A percentile compares a stretch with the other conserved stretches of the same genome.
These are phyloP conservation scores for Phylloboletellus chloephorus DNA, from an alignment of 1,284 basidiomycete species.

Conservation along the genomic window DNA sequence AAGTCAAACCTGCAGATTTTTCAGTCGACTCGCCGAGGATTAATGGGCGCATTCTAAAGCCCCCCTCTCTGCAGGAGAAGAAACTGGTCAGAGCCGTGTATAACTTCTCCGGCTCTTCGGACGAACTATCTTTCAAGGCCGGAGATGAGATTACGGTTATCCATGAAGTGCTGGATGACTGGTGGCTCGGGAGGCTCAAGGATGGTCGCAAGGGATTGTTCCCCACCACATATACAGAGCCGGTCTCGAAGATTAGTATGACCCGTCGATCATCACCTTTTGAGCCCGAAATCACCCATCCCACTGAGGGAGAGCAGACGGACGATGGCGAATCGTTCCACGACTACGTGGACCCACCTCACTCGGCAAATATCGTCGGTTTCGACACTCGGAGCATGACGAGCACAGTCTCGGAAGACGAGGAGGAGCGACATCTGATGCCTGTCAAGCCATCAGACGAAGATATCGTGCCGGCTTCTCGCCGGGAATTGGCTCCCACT, in stretches of 20 bases:
- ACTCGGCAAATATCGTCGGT: conserved; percentile 23
- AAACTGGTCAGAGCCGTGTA: conserved; percentile 66
- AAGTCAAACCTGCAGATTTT: conserved; percentile 36
- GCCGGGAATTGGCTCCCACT: conserved; percentile 16
- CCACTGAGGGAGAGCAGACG: conserved; percentile 8
- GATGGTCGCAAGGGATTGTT: conserved; percentile 67
- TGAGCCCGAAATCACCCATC: conserved; percentile 8
- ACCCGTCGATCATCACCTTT: conserved; percentile 22
- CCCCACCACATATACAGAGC: conserved; percentile 68
- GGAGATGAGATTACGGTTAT: conserved; percentile 72
- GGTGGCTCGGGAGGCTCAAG: conserved; percentile 77
- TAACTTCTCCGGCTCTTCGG: conserved; percentile 66
- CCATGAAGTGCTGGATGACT: conserved; percentile 74
- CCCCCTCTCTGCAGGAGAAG: conserved; percentile 41
- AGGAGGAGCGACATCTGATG: conserved; percentile 35
- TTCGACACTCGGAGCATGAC: conserved; percentile 42
- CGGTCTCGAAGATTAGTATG: conserved; percentile 29
- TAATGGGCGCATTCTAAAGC: conserved; percentile 44
- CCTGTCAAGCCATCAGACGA: conserved; percentile 24
- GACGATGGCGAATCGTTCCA: conserved; percentile 17
- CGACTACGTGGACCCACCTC: conserved; percentile 40
- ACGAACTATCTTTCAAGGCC: conserved; percentile 68
- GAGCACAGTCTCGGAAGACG: conserved; percentile 40
- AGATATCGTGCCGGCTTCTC: conserved; percentile 7
- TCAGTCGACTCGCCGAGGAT: conserved; percentile 35